Evolutionary conservation across 2,329 filamentous ascomycete genomes (phyloP).

Genomic region (Golovinomyces cichoracearum): DNA sequence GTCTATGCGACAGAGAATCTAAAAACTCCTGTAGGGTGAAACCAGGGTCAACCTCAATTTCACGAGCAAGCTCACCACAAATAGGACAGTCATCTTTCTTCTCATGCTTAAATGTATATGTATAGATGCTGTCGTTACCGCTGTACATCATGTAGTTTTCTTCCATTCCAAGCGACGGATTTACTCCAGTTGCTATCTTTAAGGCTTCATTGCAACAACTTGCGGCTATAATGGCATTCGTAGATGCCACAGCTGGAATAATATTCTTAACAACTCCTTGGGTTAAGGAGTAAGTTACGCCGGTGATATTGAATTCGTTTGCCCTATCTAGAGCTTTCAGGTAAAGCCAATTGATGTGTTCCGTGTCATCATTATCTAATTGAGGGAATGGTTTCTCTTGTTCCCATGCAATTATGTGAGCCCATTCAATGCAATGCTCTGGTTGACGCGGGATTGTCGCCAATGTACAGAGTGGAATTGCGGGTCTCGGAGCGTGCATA

Average conservation of each 20-base stretch:
- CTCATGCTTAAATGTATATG: slow-evolving; percentile 87
- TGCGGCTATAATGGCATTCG: slow-evolving; percentile 87
- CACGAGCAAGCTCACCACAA: slow-evolving; percentile 60
- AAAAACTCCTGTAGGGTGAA: slow-evolving; percentile 62
- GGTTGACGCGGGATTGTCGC: slow-evolving; percentile 90
- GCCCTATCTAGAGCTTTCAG: slow-evolving; percentile 59
- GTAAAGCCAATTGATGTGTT: slow-evolving; percentile 94
- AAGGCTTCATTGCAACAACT: slow-evolving; percentile 91
- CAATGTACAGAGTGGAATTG: slow-evolving; percentile 85
- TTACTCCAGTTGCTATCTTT: slow-evolving; percentile 67
- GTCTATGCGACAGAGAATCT: slow-evolving; percentile 54
- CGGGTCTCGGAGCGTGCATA: slow-evolving; percentile 93
- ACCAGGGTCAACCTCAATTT: slow-evolving; percentile 42
- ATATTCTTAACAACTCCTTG: slow-evolving; percentile 99
- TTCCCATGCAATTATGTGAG: slow-evolving; percentile 94
- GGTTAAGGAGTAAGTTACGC: slow-evolving; percentile 83
- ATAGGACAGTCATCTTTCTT: slow-evolving; percentile 88
- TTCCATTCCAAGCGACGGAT: slow-evolving; percentile 50
- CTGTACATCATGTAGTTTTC: slow-evolving; percentile 99
- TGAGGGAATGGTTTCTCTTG: slow-evolving; percentile 55
- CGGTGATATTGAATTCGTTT: slow-evolving; percentile 65
- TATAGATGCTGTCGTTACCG: slow-evolving; percentile 85
- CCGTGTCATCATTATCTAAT: slow-evolving; percentile 85
- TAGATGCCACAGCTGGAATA: slow-evolving; percentile 92
- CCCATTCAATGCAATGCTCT: slow-evolving; percentile 97